These are phyloP conservation scores for Ascodesmis nigricans DNA, from an alignment of 495 filamentous ascomycete genomes.

Conservation along the genomic window DNA sequence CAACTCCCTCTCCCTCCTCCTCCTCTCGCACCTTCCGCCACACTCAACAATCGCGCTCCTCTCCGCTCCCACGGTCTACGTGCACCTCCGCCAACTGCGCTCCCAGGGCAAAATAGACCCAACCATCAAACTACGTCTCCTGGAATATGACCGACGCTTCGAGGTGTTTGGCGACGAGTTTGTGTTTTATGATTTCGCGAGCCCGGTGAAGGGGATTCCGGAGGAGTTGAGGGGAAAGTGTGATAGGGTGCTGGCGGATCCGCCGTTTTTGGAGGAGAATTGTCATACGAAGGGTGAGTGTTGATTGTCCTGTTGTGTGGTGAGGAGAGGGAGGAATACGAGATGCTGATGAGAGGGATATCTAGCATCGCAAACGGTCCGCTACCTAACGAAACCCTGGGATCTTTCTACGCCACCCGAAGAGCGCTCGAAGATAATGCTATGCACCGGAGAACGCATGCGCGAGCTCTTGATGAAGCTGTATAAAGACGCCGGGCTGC, in stretches of 20 bases:
- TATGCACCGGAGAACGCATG: slow-evolving; percentile 57
- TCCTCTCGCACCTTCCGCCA: slow-evolving; percentile 33
- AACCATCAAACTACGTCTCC: slow-evolving; percentile 29
- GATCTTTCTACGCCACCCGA: slow-evolving; percentile 1
- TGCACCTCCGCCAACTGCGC: slow-evolving; percentile 31
- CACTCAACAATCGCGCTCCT: slow-evolving; percentile 41
- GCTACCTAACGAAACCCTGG: slow-evolving; percentile 38
- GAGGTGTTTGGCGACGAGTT: slow-evolving; percentile 43
- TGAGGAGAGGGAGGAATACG: background rate
- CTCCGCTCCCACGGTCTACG: slow-evolving; percentile 54
- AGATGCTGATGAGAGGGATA: slow-evolving; percentile 20
- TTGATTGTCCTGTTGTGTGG: background rate
- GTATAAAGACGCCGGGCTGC: slow-evolving; percentile 28
- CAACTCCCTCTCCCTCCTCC: slow-evolving; percentile 32
- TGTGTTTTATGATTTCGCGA: slow-evolving; percentile 45
- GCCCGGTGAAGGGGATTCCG: slow-evolving; percentile 38
- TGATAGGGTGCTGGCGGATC: slow-evolving; percentile 49
- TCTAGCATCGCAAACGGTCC: slow-evolving; percentile 43
- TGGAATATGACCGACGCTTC: slow-evolving; percentile 55
- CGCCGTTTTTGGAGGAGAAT: slow-evolving; percentile 55
- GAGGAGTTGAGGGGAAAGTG: slow-evolving; percentile 37
- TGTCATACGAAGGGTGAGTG: slow-evolving; percentile 54
- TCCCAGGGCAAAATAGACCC: slow-evolving; percentile 20
- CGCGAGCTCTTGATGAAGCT: slow-evolving; percentile 30
- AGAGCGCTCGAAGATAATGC: slow-evolving; percentile 25